Percentiles rank a stretch among this genome's conserved stretches.
phyloP scores from a whole-genome alignment of 495 filamentous ascomycete species.

The Penicillium pulvis region DNA sequence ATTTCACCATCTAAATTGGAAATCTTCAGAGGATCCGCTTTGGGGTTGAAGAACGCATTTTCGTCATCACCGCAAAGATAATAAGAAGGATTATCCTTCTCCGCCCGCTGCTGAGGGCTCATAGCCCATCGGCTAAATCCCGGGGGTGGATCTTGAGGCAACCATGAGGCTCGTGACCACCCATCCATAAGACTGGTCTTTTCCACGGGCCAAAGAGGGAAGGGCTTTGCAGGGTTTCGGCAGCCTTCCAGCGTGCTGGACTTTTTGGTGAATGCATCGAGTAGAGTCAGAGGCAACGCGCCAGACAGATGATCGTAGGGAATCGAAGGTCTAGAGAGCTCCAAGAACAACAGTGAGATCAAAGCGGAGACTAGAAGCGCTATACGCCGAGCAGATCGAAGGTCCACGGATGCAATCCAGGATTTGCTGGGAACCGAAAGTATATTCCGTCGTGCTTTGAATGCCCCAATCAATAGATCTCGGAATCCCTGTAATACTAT shows the following conservation, averaged over 20 bases:
- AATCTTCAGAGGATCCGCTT: slow-evolving; percentile 44
- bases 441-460: slow-evolving; percentile 25
- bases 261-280: slow-evolving; percentile 32
- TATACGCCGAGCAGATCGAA: slow-evolving; percentile 22
- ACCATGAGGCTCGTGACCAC: slow-evolving; percentile 31
- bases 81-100: slow-evolving; percentile 24
- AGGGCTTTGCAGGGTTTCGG: slow-evolving; percentile 22
- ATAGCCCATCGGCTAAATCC: slow-evolving; percentile 35
- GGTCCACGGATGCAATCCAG: slow-evolving; percentile 22
- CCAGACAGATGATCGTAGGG: slow-evolving; percentile 38
- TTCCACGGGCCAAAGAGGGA: slow-evolving; percentile 24
- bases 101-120: slow-evolving; percentile 16
- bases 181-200: slow-evolving; percentile 11
- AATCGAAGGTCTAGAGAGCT: slow-evolving; percentile 28
- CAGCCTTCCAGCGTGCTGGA: slow-evolving; percentile 24
- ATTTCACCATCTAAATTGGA: slow-evolving; percentile 43
- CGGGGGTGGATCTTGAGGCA: slow-evolving; percentile 26
- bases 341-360: slow-evolving; percentile 28
- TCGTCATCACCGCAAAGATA: slow-evolving; percentile 20
- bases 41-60: slow-evolving; percentile 39
- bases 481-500: slow-evolving; percentile 27
- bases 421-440: slow-evolving; percentile 23
- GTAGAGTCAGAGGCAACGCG: slow-evolving; percentile 33
- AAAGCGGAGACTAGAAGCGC: slow-evolving; percentile 18
- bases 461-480: slow-evolving; percentile 18